A percentile compares a stretch with the other conserved stretches of the same genome.
phyloP scores from a whole-genome alignment of 1,284 basidiomycete genomes.

The Pseudozyma thailandica region DNA sequence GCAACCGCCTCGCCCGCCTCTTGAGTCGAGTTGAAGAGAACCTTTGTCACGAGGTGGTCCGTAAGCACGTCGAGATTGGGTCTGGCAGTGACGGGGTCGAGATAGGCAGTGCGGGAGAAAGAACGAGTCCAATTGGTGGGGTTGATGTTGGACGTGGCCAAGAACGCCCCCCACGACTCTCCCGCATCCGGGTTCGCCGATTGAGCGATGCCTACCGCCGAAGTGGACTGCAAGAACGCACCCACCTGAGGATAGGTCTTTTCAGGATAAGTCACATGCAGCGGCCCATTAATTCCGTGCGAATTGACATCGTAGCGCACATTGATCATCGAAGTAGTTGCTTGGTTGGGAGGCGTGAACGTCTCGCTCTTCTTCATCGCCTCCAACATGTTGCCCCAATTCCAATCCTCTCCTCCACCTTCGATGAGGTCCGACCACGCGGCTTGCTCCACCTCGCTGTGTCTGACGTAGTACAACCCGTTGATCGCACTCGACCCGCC shows the following conservation, averaged over 20 bases:
- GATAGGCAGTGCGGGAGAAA: conserved; percentile 77
- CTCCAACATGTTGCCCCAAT: conserved; percentile 47
- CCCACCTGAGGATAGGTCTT: conserved; percentile 44
- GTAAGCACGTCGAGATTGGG: conserved; percentile 76
- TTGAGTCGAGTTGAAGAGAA: conserved; percentile 72
- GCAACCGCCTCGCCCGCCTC: conserved; percentile 69
- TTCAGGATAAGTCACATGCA: conserved; percentile 66
- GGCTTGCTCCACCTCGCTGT: conserved; percentile 46
- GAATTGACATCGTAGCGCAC: conserved; percentile 65
- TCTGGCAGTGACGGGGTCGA: conserved; percentile 74
- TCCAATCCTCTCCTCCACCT: conserved; percentile 34
- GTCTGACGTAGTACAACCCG: conserved; percentile 58
- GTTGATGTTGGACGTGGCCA: conserved; percentile 77
- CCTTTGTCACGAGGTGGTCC: conserved; percentile 74
- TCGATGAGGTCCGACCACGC: conserved; percentile 47
- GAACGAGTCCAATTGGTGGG: conserved; percentile 76
- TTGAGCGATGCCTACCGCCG: conserved; percentile 70
- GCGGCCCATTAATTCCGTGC: conserved; percentile 71
- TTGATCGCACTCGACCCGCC: conserved; percentile 62
- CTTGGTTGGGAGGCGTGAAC: conserved; percentile 69
- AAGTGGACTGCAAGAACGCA: conserved; percentile 45
- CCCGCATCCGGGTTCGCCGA: conserved; percentile 72
- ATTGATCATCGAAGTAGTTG: conserved; percentile 26
- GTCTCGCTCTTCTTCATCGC: conserved; percentile 72
- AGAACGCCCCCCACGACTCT: conserved; percentile 72